Evolutionary conservation across 75 land plant species (phyloP), one percentile per base, ranked within the genome.

Genomic region (Gnetum montanum): DNA sequence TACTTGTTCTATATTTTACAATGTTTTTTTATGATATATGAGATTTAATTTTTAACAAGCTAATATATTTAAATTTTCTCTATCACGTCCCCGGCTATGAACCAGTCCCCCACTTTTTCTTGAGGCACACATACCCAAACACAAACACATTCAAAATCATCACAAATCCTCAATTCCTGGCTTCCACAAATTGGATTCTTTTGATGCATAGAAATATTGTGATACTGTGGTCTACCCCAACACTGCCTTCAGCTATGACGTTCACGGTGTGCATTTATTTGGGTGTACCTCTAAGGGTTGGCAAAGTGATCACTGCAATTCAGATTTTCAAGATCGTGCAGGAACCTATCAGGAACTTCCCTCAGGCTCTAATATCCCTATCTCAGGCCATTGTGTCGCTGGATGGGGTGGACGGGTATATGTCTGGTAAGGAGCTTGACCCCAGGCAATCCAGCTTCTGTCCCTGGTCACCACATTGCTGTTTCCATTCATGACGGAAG

Each of bases 341-440:
- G 50, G 99, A 94, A 72, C 88, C 99, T 3, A 69, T 89, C 29
- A 68, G 96, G 43, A 64, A 49, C 43, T 94, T 94, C 65, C 99
- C 99, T 0, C 96, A 94, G 60, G 77, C 96, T 7, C 60, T 89
- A 49, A 89, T 94, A 53, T 59, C 76, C 19, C 49, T 78, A 5
- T 85, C 90, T 23, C 99, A 94, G 62, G 95, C 91, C 10, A 57
- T 82, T 59, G 73, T 85, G 26, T 94, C 99, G 12, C 71, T 90
- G 5, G 76, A 66, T n/a, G 62, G 96, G 28, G 61, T 94, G 58
- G 91, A 94, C 65, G 38, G 36, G 35, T 94, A 64, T 68, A 60
- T 94, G 77, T 64, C 57, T 22, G 78, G 88, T 59, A 61, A 54
- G 40, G 96, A 94, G 55, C 61, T 94, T 68, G 78, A 70, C 13